Percentiles rank a stretch among this genome's conserved stretches.
phyloP scores from a whole-genome alignment of 163 green algal genomes.

The Scenedesmus sp. region DNA sequence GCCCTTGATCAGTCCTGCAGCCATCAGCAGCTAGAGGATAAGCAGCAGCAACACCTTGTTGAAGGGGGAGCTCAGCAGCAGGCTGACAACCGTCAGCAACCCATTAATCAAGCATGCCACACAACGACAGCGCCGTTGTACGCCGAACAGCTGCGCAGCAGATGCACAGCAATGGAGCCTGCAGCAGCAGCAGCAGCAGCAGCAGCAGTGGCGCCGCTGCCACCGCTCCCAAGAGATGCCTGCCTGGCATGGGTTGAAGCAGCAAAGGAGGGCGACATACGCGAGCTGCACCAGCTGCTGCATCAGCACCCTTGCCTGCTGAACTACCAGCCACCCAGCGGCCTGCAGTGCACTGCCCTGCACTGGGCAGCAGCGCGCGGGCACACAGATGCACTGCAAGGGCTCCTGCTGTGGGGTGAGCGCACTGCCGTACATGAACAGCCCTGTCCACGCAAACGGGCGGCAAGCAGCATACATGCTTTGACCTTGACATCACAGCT shows the following conservation, averaged over 20 bases:
- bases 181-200: constrained; percentile 12
- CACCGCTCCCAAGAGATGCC: not conserved
- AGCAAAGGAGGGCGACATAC: constrained; percentile 34
- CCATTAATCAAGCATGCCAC: not conserved
- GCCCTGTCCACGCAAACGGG: too few species aligned
- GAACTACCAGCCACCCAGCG: constrained; percentile 15
- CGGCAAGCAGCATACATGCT: too few species aligned
- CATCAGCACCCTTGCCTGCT: not conserved
- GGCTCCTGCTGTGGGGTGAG: constrained; percentile 37
- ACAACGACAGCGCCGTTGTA: not conserved
- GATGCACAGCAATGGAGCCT: not conserved
- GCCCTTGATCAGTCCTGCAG: not conserved
- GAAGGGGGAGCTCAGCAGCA: not conserved
- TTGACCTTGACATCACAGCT: too few species aligned
- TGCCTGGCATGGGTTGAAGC: constrained; percentile 39
- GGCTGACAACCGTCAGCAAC: not conserved
- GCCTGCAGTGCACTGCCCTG: constrained; percentile 8
- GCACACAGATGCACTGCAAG: not conserved
- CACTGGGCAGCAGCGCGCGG: constrained; percentile 39
- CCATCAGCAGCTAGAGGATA: not conserved
- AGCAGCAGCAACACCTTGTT: not conserved
- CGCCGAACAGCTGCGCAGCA: not conserved
- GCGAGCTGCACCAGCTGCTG: not conserved
- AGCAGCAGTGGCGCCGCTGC: not conserved
- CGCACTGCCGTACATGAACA: too few species aligned